phyloP scores from a whole-genome alignment of 805 yeast genomes.

The Hanseniaspora mollemarum region DNA sequence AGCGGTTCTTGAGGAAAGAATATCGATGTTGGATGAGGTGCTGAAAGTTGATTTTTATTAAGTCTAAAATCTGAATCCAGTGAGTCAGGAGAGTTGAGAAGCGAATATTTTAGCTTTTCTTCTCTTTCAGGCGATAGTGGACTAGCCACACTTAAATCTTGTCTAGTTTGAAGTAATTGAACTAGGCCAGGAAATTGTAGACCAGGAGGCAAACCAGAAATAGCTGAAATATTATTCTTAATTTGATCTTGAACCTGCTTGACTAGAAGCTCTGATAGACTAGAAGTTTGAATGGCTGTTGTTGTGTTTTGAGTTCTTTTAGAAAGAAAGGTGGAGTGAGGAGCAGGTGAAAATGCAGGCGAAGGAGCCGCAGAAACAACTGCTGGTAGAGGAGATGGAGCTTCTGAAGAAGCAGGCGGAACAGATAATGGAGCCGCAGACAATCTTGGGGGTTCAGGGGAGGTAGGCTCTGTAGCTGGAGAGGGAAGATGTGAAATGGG shows the following conservation, averaged over 20 bases:
- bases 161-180: conserved; percentile 26
- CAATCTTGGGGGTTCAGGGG: too few species aligned
- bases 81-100: conserved; percentile 86
- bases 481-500: too few species aligned
- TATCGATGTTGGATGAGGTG: conserved; percentile 80
- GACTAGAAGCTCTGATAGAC: conserved; percentile 19
- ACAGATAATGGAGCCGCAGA: too few species aligned
- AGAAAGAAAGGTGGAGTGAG: neutral
- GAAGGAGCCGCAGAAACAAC: too few species aligned
- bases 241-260: conserved; percentile 25
- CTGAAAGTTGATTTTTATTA: conserved; percentile 51
- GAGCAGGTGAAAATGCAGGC: too few species aligned
- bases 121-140: conserved; percentile 26
- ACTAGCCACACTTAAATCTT: conserved; percentile 25
- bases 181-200: conserved; percentile 20
- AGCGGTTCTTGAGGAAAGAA: conserved; percentile 58
- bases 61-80: conserved; percentile 74
- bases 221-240: conserved; percentile 21
- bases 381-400: neutral
- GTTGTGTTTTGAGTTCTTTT: neutral
- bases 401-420: too few species aligned
- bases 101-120: conserved; percentile 54
- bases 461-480: too few species aligned
- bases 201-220: conserved; percentile 24
- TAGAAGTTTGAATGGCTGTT: neutral